These are phyloP conservation scores for Backusella tarrabulga DNA, from an alignment of 192 early-diverging fungal genomes.

Conservation along the genomic window DNA sequence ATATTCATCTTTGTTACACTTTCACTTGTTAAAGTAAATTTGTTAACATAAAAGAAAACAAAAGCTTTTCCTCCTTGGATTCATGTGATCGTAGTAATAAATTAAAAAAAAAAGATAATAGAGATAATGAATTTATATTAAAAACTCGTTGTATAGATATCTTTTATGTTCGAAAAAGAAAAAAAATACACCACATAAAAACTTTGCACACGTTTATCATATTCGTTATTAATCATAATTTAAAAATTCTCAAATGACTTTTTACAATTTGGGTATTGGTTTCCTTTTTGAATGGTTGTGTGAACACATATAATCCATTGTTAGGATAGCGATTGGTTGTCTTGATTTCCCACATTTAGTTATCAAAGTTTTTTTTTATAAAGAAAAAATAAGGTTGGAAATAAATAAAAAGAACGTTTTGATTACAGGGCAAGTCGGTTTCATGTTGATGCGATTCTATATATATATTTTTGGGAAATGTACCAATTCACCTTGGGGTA, in stretches of 20 bases:
- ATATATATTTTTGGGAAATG: too few species aligned
- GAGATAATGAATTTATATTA: not conserved
- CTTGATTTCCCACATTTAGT: not conserved
- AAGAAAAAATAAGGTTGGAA: not conserved
- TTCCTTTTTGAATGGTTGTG: conserved; percentile 1
- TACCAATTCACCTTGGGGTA: too few species aligned
- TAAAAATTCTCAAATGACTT: not conserved
- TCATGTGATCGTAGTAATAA: not conserved
- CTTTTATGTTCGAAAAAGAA: not conserved
- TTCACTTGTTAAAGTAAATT: not conserved
- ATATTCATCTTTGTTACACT: not conserved
- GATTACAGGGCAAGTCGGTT: not conserved
- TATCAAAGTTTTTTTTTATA: not conserved
- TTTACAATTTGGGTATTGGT: not conserved
- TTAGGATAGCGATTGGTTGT: not conserved
- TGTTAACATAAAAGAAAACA: not conserved
- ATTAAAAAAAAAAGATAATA: not conserved
- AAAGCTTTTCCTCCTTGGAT: not conserved
- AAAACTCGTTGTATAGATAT: not conserved
- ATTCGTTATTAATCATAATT: not conserved
- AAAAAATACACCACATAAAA: not conserved
- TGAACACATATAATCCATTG: not conserved
- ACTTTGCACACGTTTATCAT: not conserved
- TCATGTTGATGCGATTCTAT: not conserved
- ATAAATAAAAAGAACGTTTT: not conserved